phyloP scores from a whole-genome alignment of 2,329 filamentous ascomycete species.

The Beauveria australis region DNA sequence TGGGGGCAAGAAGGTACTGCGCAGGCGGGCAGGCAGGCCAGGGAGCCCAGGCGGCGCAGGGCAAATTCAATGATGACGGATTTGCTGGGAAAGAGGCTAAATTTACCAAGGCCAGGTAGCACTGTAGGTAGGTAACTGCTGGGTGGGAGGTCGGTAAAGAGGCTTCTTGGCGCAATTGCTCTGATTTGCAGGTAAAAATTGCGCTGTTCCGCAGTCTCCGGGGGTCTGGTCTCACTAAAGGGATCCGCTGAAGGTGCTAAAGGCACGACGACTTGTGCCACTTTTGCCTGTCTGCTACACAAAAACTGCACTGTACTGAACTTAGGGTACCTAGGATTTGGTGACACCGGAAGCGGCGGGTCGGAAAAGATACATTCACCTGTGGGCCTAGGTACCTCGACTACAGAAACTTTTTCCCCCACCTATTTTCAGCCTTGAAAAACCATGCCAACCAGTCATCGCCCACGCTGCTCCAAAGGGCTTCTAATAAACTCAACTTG shows the following conservation, averaged over 20 bases:
- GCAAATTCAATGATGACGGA: neutral
- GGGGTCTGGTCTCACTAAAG: neutral
- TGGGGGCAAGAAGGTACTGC: neutral
- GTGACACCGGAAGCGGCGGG: slow-evolving; percentile 7
- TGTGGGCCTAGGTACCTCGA: slow-evolving; percentile 8
- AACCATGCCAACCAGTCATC: too few relatives aligned
- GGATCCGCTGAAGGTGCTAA: neutral
- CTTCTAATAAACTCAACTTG: neutral
- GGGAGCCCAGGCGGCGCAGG: neutral
- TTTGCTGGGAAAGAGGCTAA: neutral
- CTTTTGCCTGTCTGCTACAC: neutral
- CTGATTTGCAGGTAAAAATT: neutral
- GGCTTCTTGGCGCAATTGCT: neutral
- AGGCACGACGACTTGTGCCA: slow-evolving; percentile 5
- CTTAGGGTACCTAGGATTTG: neutral
- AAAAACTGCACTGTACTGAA: neutral
- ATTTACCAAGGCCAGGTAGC: too few relatives aligned
- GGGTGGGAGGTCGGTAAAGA: too few relatives aligned
- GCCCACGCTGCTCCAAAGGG: too few relatives aligned
- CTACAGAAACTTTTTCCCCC: neutral
- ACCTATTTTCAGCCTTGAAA: neutral
- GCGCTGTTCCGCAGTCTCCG: neutral
- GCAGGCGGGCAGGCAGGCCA: neutral
- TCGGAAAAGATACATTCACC: neutral
- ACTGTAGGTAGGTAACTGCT: too few relatives aligned